Conservation (phyloP, 2,329 filamentous ascomycete genomes). For the Fusarium concolor region DNA sequence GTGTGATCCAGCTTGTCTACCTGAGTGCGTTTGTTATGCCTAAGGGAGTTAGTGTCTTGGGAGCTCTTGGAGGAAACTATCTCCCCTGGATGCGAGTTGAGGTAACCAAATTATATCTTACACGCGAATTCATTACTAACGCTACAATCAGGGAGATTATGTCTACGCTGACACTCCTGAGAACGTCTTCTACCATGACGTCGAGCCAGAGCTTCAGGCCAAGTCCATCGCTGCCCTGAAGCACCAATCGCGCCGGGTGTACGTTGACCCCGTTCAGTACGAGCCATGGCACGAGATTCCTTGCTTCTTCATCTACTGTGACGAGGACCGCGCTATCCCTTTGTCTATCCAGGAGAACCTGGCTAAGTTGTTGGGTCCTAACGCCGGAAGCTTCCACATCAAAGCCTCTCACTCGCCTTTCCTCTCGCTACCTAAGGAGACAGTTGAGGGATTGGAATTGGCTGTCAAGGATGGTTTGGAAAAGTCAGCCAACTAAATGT, state of each 20-base stretch:
- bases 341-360: conserved; percentile 8
- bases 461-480: conserved; percentile 12
- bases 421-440: conserved; percentile 7
- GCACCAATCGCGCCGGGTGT: conserved; percentile 21
- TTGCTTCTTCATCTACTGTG: conserved; percentile 8
- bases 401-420: conserved; percentile 14
- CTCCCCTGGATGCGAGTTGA: conserved; percentile 20
- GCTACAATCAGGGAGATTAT: background rate
- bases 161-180: conserved; percentile 13
- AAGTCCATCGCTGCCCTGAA: background rate
- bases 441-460: background rate
- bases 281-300: conserved; percentile 18
- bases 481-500: background rate
- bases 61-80: conserved; percentile 7
- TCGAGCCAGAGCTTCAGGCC: background rate
- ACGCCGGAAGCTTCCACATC: background rate
- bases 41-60: background rate
- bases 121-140: background rate
- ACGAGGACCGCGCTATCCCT: conserved; percentile 12
- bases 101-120: background rate
- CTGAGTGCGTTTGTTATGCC: conserved; percentile 11
- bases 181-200: conserved; percentile 12
- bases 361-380: background rate
- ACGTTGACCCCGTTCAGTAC: background rate
- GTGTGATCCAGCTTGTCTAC: conserved; percentile 12